Evolutionary conservation across 202 grass and related monocot species (phyloP).

Genomic region (Carex arenaria): DNA sequence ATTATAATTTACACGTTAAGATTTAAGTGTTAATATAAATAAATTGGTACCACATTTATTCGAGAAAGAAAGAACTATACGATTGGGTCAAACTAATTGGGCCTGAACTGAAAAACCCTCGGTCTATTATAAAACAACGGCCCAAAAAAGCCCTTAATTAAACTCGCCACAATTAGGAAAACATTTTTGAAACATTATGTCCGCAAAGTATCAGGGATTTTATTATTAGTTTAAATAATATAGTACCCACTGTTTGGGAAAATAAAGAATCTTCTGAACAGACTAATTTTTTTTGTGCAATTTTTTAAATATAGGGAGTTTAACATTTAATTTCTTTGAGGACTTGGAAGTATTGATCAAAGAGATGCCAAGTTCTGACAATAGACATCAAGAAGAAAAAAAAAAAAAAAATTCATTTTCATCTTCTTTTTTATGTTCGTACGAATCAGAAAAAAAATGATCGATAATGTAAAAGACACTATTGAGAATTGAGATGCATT

Average conservation of each 20-base stretch:
- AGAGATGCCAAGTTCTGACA: neutral
- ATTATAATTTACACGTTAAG: no score
- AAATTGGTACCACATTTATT: neutral
- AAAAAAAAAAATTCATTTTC: neutral
- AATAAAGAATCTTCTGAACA: neutral
- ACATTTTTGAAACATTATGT: neutral
- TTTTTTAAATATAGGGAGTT: neutral
- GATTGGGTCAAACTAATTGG: neutral
- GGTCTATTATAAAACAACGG: neutral
- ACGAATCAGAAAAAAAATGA: neutral
- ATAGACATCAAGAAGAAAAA: neutral
- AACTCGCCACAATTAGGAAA: neutral
- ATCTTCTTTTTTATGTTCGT: neutral
- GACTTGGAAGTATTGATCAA: neutral
- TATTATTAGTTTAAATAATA: neutral
- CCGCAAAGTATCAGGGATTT: neutral
- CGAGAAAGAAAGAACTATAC: neutral
- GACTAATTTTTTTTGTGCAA: neutral
- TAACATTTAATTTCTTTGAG: neutral
- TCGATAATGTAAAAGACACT: neutral
- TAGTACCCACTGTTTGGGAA: neutral
- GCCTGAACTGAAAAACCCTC: neutral
- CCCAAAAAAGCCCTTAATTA: neutral
- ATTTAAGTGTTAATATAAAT: neutral
- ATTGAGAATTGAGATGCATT: neutral